Base-by-base conservation (phyloP, 2,329 filamentous ascomycete species). In the Pseudocercospora eumusae region DNA sequence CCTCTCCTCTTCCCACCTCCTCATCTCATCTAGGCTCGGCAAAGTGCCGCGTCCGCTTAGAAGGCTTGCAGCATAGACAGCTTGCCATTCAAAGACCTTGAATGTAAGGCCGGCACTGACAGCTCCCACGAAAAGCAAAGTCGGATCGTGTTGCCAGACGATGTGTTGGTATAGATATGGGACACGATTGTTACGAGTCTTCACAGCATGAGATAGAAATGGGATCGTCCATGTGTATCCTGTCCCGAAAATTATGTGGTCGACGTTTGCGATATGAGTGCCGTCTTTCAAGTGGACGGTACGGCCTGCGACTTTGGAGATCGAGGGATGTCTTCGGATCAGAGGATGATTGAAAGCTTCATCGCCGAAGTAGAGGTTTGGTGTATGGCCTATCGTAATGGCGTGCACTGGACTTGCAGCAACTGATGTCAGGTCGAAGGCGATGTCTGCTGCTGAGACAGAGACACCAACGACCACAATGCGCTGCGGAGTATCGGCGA, bases 41-140 rank as follows among this genome's bases (percentile, higher is more conserved):
- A 88, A 73, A 0, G 66, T 74, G 0, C 80, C 81, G 1, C 84
- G 77, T 0, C 84, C 84, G 0, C 86, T 82, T 0, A 88, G 77
- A 1, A 87, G 73, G 0, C 86, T 77, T 1, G 86, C 86, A 0
- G 82, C 84, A 1, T 84, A 79, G 0, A 88, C 86, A 6, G 86
- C 85, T 69, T 89, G 86, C 84, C 85, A 88, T 74, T 89, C 87
- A 59, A 88, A 88, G 28, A 88, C 81, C 70, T 86, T 88, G 75
- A 90, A 89, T 0, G 87, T 89, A 27, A 90, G 73, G 0, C 83
- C 84, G 0, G 83, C 82, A 4, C 73, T 68, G 61, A 83, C 84
- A 3, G 85, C 86, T 25, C 85, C 86, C 2, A 87, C 77, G 67
- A 87, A 88, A 2, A 83, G 73, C 9, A 87, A 74, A 0, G 79